These are phyloP conservation scores for Ustilago tritici DNA, from an alignment of 1,284 basidiomycete genomes.

Conservation along the genomic window DNA sequence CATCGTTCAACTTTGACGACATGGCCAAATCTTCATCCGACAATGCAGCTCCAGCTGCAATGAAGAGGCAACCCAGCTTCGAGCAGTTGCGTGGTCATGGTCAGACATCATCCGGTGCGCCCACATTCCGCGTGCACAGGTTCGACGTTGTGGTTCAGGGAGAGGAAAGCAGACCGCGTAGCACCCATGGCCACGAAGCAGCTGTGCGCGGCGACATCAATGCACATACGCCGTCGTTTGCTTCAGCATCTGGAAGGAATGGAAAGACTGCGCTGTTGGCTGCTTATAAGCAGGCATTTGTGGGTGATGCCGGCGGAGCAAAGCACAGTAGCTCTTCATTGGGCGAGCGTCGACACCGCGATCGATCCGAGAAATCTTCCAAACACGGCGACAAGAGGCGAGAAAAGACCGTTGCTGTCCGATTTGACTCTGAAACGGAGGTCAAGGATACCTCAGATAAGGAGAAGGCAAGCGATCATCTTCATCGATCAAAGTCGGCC, in stretches of 20 bases:
- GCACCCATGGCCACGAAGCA: slow-evolving; percentile 1
- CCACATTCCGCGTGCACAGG: slow-evolving; percentile 24
- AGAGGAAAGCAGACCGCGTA: slow-evolving; percentile 6
- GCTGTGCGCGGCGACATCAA: slow-evolving; percentile 20
- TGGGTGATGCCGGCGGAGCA: neutral
- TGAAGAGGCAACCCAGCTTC: slow-evolving; percentile 32
- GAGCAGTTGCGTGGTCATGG: slow-evolving; percentile 23
- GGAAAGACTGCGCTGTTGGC: slow-evolving; percentile 36
- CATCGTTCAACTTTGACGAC: slow-evolving; percentile 35
- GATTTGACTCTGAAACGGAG: slow-evolving; percentile 23
- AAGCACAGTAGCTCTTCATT: slow-evolving; percentile 9
- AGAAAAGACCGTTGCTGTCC: slow-evolving; percentile 42
- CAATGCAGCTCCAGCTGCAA: neutral
- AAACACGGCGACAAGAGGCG: slow-evolving; percentile 32
- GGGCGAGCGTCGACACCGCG: slow-evolving; percentile 16
- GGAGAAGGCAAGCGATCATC: neutral
- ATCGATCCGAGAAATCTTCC: slow-evolving; percentile 16
- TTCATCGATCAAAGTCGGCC: slow-evolving; percentile 30
- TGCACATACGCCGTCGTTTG: slow-evolving; percentile 22
- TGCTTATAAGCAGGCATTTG: slow-evolving; percentile 47
- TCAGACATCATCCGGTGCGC: neutral
- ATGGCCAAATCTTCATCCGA: slow-evolving; percentile 4
- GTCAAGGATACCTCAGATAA: neutral
- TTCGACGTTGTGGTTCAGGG: slow-evolving; percentile 24
- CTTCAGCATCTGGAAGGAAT: slow-evolving; percentile 28